Conservation (phyloP, 495 filamentous ascomycete genomes). For the Astrocystis sublimbata region DNA sequence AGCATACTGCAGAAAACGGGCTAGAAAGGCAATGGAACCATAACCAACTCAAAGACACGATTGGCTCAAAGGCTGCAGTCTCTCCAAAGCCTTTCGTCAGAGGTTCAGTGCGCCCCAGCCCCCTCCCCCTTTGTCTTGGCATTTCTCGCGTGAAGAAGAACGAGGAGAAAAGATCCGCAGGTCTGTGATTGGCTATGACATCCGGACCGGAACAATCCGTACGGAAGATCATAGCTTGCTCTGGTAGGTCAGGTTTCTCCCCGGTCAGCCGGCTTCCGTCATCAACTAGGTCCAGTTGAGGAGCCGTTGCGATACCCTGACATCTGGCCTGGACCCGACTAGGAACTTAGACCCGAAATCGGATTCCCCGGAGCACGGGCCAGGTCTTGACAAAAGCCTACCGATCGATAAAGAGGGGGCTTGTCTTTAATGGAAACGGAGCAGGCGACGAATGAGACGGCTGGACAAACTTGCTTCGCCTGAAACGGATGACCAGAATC, state of each 20-base stretch:
- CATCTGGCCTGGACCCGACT: background rate
- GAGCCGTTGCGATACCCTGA: background rate
- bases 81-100: background rate
- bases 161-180: background rate
- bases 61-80: background rate
- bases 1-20: constrained; percentile 6
- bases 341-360: background rate
- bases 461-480: background rate
- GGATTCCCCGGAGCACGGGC: background rate
- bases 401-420: background rate
- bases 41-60: background rate
- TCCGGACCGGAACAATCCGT: constrained; percentile 16
- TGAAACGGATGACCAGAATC: background rate
- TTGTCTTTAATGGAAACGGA: background rate
- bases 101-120: background rate
- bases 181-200: constrained; percentile 5
- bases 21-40: constrained; percentile 11
- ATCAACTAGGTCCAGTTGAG: constrained; percentile 7
- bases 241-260: background rate
- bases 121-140: constrained; percentile 3
- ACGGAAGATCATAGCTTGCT: constrained; percentile 5
- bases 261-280: constrained; percentile 15
- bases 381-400: no score
- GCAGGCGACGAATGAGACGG: background rate
- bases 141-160: constrained; percentile 12